Base-by-base conservation (phyloP, 768 basidiomycete genomes). In the Panellus pusillus region DNA sequence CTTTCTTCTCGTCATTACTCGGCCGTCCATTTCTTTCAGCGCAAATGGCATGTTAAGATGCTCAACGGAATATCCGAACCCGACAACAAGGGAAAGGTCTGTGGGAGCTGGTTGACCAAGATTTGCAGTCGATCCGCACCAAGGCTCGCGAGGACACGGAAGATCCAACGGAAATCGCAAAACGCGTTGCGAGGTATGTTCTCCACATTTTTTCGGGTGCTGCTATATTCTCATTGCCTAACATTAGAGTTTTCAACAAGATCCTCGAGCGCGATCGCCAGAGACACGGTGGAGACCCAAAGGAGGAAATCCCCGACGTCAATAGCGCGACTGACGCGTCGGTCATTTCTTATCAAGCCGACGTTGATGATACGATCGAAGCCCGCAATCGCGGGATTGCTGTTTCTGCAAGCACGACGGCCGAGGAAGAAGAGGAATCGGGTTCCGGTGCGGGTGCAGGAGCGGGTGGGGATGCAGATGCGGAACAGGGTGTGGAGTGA, bases 1-100 rank as follows among this genome's bases (percentile, higher is more conserved):
- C 24, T 47, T 47, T 47, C 24, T 29, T 24, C 9, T 20, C n/a
- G 7, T 24, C 24, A 3, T 37, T 37, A 18, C 20, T 46, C 45
- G 5, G n/a, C 20, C 45, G 5, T 20, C 14, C 24, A 20, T 20
- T 36, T 46, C 32, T 36, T 46, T 17, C 6, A 46, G 45, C 45
- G 45, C 32, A 46, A 46, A 24, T 46, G 45, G 45, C 45, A 46
- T 8, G 45, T 46, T 31, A 46, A 20, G 35, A 46, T n/a, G 14
- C n/a, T 46, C 19, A 19, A 20, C 32, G 24, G 24, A 31, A 46
- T 20, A 20, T 20, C 24, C 41, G 19, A 31, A 13, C 31, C 29
- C 45, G 29, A 46, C 18, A 19, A 46, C 11, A 14, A 9, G 32
- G 29, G 5, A 46, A 32, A 18, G 14, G 28, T 31, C 17, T 35